Percentiles rank a stretch among this genome's conserved stretches.
These are phyloP conservation scores for Parastagonospora nodorum DNA, from an alignment of 2,329 filamentous ascomycete species.

Conservation along the genomic window DNA sequence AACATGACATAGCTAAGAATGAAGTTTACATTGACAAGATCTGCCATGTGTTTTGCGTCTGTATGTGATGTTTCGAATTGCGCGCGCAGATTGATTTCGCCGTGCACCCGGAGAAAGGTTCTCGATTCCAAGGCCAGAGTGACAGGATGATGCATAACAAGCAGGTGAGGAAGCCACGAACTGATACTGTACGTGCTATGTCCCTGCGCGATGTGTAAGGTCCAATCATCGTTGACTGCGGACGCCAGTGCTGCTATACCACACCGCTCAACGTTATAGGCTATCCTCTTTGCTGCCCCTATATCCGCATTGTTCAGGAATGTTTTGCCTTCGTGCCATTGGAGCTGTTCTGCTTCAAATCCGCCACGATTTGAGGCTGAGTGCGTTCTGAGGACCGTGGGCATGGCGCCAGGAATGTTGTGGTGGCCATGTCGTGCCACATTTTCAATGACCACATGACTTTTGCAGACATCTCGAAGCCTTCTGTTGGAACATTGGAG, in stretches of 20 bases:
- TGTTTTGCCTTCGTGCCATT: background rate
- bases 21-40: slow-evolving; percentile 19
- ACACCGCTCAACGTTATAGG: background rate
- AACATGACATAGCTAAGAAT: slow-evolving; percentile 18
- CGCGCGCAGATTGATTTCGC: background rate
- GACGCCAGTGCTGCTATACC: background rate
- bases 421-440: background rate
- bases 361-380: background rate
- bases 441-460: background rate
- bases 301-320: background rate
- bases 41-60: background rate
- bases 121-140: slow-evolving; percentile 11
- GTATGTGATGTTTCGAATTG: background rate
- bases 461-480: background rate
- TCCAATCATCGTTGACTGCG: background rate
- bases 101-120: slow-evolving; percentile 6
- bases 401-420: background rate
- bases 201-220: background rate
- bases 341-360: background rate
- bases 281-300: background rate
- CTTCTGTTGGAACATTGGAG: background rate
- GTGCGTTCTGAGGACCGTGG: background rate
- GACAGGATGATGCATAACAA: slow-evolving; percentile 22
- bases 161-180: slow-evolving; percentile 28
- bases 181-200: slow-evolving; percentile 3